These are phyloP conservation scores for Penicillium sp. DNA, from an alignment of 2,329 filamentous ascomycete genomes.

Conservation along the genomic window DNA sequence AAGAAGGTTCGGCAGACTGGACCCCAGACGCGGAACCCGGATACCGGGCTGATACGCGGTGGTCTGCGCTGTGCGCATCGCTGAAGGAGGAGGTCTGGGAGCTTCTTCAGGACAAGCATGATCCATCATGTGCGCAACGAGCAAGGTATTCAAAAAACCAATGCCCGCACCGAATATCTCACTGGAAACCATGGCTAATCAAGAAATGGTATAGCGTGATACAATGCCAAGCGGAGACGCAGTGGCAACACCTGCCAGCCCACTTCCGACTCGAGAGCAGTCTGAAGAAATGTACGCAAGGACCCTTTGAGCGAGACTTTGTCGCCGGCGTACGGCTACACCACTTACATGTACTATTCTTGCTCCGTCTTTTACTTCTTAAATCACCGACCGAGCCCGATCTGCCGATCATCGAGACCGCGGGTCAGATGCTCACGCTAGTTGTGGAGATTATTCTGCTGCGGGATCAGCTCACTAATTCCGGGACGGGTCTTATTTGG, in stretches of 20 bases:
- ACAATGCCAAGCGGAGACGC: constrained; percentile 21
- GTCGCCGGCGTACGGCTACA: constrained; percentile 27
- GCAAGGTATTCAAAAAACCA: constrained; percentile 14
- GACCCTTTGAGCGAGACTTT: constrained; percentile 29
- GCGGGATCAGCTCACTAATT: constrained; percentile 30
- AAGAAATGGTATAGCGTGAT: constrained; percentile 24
- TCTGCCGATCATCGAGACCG: constrained; percentile 26
- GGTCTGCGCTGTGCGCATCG: constrained; percentile 30
- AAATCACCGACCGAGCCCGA: constrained; percentile 28
- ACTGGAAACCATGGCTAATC: neutral
- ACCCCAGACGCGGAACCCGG: constrained; percentile 19
- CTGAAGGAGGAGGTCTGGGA: constrained; percentile 32
- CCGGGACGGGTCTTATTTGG: constrained; percentile 30
- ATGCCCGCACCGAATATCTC: neutral
- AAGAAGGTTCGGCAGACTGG: constrained; percentile 12
- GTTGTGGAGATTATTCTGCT: constrained; percentile 31
- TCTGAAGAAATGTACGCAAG: constrained; percentile 22
- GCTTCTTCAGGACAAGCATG: constrained; percentile 26
- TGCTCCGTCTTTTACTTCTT: constrained; percentile 24
- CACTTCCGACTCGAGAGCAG: constrained; percentile 26
- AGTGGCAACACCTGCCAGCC: constrained; percentile 23
- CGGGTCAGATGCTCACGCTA: constrained; percentile 29
- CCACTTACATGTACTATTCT: constrained; percentile 31
- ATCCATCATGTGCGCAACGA: constrained; percentile 19
- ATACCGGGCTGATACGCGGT: constrained; percentile 29